Percentiles rank a stretch among this genome's conserved stretches.
These are phyloP conservation scores for Trebouxia sp. DNA, from an alignment of 139 green algal genomes.

Conservation along the genomic window DNA sequence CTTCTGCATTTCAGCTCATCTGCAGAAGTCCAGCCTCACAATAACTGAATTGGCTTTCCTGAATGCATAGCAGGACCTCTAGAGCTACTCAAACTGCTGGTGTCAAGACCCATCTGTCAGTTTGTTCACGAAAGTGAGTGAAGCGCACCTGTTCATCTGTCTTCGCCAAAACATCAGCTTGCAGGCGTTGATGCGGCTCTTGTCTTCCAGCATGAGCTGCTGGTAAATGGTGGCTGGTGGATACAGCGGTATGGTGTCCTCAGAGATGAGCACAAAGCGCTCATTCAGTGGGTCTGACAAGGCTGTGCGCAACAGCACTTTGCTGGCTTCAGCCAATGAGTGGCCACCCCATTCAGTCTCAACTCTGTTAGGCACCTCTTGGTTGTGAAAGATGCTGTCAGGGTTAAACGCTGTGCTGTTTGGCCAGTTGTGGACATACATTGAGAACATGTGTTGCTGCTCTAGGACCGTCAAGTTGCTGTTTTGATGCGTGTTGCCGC, in stretches of 20 bases:
- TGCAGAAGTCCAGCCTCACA: too few species aligned
- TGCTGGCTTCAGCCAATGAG: constrained; percentile 42
- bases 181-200: constrained; percentile 50
- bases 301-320: constrained; percentile 41
- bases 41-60: too few species aligned
- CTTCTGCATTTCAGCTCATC: too few species aligned
- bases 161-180: constrained; percentile 21
- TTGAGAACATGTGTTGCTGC: constrained; percentile 32
- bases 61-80: too few species aligned
- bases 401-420: constrained; percentile 15
- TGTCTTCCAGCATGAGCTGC: constrained; percentile 38
- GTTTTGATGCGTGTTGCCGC: not conserved
- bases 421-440: constrained; percentile 46
- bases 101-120: too few species aligned
- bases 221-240: constrained; percentile 35
- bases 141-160: constrained; percentile 23
- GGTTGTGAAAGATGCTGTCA: constrained; percentile 38
- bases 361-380: constrained; percentile 23
- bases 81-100: too few species aligned
- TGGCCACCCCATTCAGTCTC: constrained; percentile 38
- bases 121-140: too few species aligned
- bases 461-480: not conserved
- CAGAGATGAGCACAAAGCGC: constrained; percentile 51
- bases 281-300: constrained; percentile 47
- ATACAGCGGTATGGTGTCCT: constrained; percentile 47